Percentiles rank a stretch among this genome's conserved stretches.
phyloP scores from a whole-genome alignment of 2,329 filamentous ascomycete species.

The Gnomoniopsis sp. region DNA sequence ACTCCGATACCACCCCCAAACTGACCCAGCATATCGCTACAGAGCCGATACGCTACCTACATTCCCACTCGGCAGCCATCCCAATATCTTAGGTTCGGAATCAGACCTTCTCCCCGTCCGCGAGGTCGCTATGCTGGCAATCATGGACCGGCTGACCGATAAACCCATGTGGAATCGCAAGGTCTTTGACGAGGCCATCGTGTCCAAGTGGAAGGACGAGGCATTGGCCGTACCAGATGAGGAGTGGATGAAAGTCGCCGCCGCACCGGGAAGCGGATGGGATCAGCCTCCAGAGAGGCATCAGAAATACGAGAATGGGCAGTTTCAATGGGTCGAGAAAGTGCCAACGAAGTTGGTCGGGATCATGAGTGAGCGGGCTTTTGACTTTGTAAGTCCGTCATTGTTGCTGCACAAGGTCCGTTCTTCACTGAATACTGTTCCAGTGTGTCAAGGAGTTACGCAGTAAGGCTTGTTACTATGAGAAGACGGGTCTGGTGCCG shows the following conservation, averaged over 20 bases:
- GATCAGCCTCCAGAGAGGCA: neutral
- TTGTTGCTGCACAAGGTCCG: neutral
- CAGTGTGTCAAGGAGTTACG: slow-evolving; percentile 17
- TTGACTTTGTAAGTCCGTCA: slow-evolving; percentile 2
- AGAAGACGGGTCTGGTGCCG: slow-evolving; percentile 6
- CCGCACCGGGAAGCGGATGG: slow-evolving; percentile 1
- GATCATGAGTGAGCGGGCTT: slow-evolving; percentile 29
- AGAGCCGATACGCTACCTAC: neutral
- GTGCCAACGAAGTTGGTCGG: neutral
- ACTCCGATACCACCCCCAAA: neutral
- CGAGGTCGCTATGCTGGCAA: slow-evolving; percentile 12
- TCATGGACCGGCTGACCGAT: slow-evolving; percentile 16
- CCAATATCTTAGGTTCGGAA: neutral
- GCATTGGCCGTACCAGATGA: slow-evolving; percentile 25
- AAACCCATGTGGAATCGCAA: slow-evolving; percentile 31
- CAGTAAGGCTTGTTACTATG: slow-evolving; percentile 14
- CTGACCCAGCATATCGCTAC: neutral
- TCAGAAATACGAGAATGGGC: neutral
- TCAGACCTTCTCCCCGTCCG: slow-evolving; percentile 18
- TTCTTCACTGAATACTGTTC: neutral
- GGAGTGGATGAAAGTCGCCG: slow-evolving; percentile 2
- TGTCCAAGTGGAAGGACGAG: slow-evolving; percentile 31
- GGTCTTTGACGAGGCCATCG: slow-evolving; percentile 30
- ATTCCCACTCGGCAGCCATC: slow-evolving; percentile 8
- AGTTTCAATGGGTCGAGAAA: neutral